Conservation (phyloP, 345 rosid genomes). For the Melastoma malabathricum region DNA sequence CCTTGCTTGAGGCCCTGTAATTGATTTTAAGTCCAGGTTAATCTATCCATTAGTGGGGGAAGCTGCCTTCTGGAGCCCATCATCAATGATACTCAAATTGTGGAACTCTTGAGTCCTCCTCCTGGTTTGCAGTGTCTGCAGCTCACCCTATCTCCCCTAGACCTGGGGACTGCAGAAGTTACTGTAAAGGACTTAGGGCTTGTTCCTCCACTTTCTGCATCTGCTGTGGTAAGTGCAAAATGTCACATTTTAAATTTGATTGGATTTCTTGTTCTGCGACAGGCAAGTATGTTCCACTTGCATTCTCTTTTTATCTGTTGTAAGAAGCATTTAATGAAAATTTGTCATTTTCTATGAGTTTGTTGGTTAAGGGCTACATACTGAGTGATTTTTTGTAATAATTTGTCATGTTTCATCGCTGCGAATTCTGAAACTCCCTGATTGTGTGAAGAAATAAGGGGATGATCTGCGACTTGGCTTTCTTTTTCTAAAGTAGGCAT, state of each 20-base stretch:
- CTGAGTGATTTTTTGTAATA: background rate
- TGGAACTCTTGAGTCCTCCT: conserved; percentile 59
- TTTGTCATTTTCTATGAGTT: background rate
- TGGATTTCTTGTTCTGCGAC: too few relatives aligned
- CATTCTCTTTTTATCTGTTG: background rate
- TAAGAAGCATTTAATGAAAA: background rate
- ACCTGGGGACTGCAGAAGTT: conserved; percentile 67
- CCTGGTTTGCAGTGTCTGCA: conserved; percentile 67
- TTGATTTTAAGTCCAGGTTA: conserved; percentile 30
- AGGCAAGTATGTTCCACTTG: too few relatives aligned
- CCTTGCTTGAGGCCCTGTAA: background rate
- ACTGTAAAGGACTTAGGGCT: conserved; percentile 74
- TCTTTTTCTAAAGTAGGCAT: too few relatives aligned
- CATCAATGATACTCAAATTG: conserved; percentile 70
- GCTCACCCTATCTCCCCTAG: conserved; percentile 60
- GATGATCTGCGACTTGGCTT: too few relatives aligned
- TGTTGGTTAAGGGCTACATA: background rate
- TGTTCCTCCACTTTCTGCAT: conserved; percentile 55
- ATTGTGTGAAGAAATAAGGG: too few relatives aligned
- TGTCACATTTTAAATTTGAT: too few relatives aligned
- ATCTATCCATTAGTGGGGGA: conserved; percentile 81
- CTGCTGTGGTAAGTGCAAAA: conserved; percentile 41
- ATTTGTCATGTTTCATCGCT: conserved; percentile 1
- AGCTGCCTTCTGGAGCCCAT: conserved; percentile 75
- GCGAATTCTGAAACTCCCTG: too few relatives aligned